Conservation (phyloP, 345 rosid genomes). For the Eucalyptus regnans region DNA sequence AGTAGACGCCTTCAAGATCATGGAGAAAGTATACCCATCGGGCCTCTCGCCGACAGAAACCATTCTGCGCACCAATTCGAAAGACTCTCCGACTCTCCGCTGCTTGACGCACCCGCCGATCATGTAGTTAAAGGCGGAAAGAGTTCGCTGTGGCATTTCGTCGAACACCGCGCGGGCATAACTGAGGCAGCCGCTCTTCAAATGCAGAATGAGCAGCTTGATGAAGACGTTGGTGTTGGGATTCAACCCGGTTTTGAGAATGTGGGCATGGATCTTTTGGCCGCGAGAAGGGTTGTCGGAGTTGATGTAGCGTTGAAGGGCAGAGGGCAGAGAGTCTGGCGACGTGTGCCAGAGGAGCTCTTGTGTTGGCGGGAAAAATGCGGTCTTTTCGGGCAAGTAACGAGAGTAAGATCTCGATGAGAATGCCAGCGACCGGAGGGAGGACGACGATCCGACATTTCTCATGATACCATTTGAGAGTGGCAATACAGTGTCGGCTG, state of each 20-base stretch:
- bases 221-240: constrained; percentile 50
- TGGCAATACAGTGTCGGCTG: not conserved
- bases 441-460: not conserved
- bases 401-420: not conserved
- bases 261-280: constrained; percentile 48
- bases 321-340: constrained; percentile 20
- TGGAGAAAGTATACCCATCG: constrained; percentile 71
- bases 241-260: constrained; percentile 51
- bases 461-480: not conserved
- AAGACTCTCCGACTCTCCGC: constrained; percentile 22
- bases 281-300: constrained; percentile 50
- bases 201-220: constrained; percentile 46
- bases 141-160: constrained; percentile 49
- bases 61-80: constrained; percentile 34
- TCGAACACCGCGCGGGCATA: constrained; percentile 71
- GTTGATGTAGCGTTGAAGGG: constrained; percentile 59
- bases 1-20: constrained; percentile 75
- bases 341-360: constrained; percentile 2
- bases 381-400: not conserved
- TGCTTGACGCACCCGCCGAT: constrained; percentile 55
- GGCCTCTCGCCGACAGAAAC: constrained; percentile 41
- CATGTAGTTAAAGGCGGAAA: constrained; percentile 74
- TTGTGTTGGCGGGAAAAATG: not conserved
- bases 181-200: constrained; percentile 42
- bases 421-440: not conserved